phyloP scores from a whole-genome alignment of 371 early-diverging fungal genomes.

The Mortierella sp. region DNA sequence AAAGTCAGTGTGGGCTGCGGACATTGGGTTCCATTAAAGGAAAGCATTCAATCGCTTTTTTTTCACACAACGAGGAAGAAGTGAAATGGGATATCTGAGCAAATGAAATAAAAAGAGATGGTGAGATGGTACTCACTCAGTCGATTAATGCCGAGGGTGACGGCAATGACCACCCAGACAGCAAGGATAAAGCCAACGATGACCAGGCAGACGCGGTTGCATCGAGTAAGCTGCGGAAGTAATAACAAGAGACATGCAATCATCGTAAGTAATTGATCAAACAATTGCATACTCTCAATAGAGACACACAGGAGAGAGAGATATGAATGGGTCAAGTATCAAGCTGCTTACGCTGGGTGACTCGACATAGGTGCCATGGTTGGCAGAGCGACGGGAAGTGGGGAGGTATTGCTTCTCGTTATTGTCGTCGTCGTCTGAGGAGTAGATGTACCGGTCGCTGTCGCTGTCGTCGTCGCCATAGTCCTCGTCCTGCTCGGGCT shows the following conservation, averaged over 20 bases:
- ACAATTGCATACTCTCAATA: too few species aligned
- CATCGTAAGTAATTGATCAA: neutral
- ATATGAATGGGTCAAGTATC: neutral
- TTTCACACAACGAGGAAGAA: neutral
- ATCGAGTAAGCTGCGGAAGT: conserved; percentile 33
- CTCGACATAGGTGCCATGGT: conserved; percentile 19
- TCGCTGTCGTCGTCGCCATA: conserved; percentile 21
- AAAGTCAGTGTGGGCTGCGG: neutral
- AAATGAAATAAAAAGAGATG: neutral
- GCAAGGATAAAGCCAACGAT: conserved; percentile 27
- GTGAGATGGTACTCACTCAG: conserved; percentile 27
- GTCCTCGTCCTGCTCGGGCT: conserved; percentile 14
- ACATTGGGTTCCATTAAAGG: conserved; percentile 8
- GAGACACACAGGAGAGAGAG: too few species aligned
- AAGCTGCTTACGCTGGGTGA: conserved; percentile 26
- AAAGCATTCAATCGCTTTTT: conserved; percentile 5
- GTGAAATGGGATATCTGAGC: too few species aligned
- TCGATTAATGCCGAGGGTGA: conserved; percentile 38
- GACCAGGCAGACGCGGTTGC: conserved; percentile 39
- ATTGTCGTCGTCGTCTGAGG: conserved; percentile 15
- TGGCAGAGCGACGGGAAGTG: neutral
- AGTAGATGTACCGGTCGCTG: conserved; percentile 15
- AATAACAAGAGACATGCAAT: neutral
- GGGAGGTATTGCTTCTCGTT: conserved; percentile 23
- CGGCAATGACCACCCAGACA: conserved; percentile 38